These are phyloP conservation scores for Keithomyces neogunnii DNA, from an alignment of 2,329 filamentous ascomycete species.

Conservation along the genomic window DNA sequence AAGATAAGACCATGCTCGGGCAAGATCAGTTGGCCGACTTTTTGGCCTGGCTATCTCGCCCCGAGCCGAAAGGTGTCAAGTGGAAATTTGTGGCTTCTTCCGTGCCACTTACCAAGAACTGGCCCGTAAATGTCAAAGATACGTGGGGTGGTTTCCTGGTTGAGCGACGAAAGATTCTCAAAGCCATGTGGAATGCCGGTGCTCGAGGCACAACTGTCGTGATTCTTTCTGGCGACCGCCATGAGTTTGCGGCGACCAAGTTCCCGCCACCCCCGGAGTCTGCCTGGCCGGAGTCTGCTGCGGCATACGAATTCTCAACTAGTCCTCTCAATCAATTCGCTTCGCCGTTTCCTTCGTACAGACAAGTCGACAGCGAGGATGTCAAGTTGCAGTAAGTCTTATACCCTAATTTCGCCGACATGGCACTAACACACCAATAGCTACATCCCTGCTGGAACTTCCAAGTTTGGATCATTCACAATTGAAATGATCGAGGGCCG, in stretches of 20 bases:
- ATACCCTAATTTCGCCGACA: slow-evolving; percentile 13
- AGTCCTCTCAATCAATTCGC: slow-evolving; percentile 94
- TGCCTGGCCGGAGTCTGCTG: slow-evolving; percentile 52
- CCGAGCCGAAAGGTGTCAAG: slow-evolving; percentile 67
- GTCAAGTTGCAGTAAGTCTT: slow-evolving; percentile 66
- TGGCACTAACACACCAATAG: slow-evolving; percentile 25
- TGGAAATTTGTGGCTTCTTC: slow-evolving; percentile 93
- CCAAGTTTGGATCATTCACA: slow-evolving; percentile 69
- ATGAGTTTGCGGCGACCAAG: slow-evolving; percentile 89
- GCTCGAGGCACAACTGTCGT: slow-evolving; percentile 67
- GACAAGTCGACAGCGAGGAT: slow-evolving; percentile 73
- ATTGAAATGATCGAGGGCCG: slow-evolving; percentile 60
- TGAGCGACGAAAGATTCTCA: slow-evolving; percentile 71
- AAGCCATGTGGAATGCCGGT: slow-evolving; percentile 89
- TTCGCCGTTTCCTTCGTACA: slow-evolving; percentile 74
- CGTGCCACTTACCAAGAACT: slow-evolving; percentile 96
- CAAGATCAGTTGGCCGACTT: slow-evolving; percentile 70
- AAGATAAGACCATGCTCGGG: slow-evolving; percentile 82
- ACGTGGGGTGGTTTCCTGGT: slow-evolving; percentile 90
- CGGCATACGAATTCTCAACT: slow-evolving; percentile 85
- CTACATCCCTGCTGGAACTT: slow-evolving; percentile 76
- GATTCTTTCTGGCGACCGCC: slow-evolving; percentile 83
- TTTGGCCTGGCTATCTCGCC: slow-evolving; percentile 63
- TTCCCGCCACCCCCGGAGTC: slow-evolving; percentile 55
- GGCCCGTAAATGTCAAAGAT: slow-evolving; percentile 78